Base-by-base conservation (phyloP, 495 filamentous ascomycete genomes). In the Podospora conica region DNA sequence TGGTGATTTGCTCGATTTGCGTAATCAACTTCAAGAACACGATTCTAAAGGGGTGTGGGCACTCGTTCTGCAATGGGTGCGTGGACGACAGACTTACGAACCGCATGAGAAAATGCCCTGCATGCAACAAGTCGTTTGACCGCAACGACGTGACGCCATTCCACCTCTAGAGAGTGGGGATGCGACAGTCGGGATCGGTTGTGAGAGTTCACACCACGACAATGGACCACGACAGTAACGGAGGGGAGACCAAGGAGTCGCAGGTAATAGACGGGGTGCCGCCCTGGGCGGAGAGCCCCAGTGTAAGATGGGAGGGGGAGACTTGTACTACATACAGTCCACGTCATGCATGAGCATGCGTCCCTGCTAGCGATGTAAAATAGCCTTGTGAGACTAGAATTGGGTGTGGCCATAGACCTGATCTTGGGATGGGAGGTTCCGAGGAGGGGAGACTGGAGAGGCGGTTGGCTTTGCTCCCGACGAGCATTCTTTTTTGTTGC, bases 61-160 rank as follows among this genome's bases (percentile, higher is more conserved):
- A 98, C 77, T 87, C 96, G 22, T 96, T 98, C 77, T 98, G 95
- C 85, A 87, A 85, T 70, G 84, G 87, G 25, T 98, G 95, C 73
- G 88, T 96, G 25, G 91, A 96, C 61, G 88, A 93, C 71, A 88
- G 93, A 60, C 86, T 96, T 60, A 82, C 84, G 9, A 95, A 93
- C 65, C 90, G 95, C 33, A 93, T 91, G 74, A 86, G 95, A 65
- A 98, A 98, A 77, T 98, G 95, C 72, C 95, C 95, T 6, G 93
- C 89, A 70, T 98, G 95, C 81, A 90, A 88, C 74, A 88, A 88
- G 75, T 87, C 92, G 2, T 98, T 98, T 72, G 93, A 94, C 66
- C 87, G 87, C 69, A 91, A 88, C 67, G 95, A 98, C 76, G 85
- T 89, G 65, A 92, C 96, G 90, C 71, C 82, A 31, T 84, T 85